Conservation (phyloP, 2,329 filamentous ascomycete species). For the Paecilomyces sp. region DNA sequence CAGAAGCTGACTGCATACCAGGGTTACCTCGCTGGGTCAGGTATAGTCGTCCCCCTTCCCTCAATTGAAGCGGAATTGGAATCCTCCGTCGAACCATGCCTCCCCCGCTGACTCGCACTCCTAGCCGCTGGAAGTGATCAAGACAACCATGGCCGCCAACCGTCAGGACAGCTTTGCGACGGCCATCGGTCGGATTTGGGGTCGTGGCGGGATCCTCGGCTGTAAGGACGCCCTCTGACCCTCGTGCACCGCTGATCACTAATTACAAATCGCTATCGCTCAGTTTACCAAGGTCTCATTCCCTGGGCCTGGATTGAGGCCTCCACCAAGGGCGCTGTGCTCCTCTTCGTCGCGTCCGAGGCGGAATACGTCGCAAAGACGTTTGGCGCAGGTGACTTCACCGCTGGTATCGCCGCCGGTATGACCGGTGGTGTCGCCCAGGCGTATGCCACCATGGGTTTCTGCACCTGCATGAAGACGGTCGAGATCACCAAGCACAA, state of each 20-base stretch:
- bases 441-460: slow-evolving; percentile 99
- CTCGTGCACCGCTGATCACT: slow-evolving; percentile 3
- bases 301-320: slow-evolving; percentile 99
- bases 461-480: slow-evolving; percentile 99
- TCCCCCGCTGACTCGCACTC: slow-evolving; percentile 46
- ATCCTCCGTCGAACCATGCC: background rate
- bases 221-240: slow-evolving; percentile 56
- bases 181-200: slow-evolving; percentile 83
- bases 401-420: slow-evolving; percentile 81
- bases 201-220: slow-evolving; percentile 84
- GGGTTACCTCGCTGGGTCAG: slow-evolving; percentile 63
- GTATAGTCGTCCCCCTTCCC: slow-evolving; percentile 25
- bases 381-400: slow-evolving; percentile 78
- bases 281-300: slow-evolving; percentile 99
- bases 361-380: slow-evolving; percentile 89
- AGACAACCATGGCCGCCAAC: slow-evolving; percentile 99
- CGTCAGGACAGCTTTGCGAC: slow-evolving; percentile 77
- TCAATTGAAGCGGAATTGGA: background rate
- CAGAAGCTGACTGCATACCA: slow-evolving; percentile 15
- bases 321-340: slow-evolving; percentile 96
- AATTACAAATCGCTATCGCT: slow-evolving; percentile 6
- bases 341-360: slow-evolving; percentile 98
- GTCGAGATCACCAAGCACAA: slow-evolving; percentile 99
- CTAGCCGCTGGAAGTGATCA: slow-evolving; percentile 93
- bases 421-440: slow-evolving; percentile 93